Evolutionary conservation across 306 rosid species (phyloP).

Genomic region (Fagus sylvatica): DNA sequence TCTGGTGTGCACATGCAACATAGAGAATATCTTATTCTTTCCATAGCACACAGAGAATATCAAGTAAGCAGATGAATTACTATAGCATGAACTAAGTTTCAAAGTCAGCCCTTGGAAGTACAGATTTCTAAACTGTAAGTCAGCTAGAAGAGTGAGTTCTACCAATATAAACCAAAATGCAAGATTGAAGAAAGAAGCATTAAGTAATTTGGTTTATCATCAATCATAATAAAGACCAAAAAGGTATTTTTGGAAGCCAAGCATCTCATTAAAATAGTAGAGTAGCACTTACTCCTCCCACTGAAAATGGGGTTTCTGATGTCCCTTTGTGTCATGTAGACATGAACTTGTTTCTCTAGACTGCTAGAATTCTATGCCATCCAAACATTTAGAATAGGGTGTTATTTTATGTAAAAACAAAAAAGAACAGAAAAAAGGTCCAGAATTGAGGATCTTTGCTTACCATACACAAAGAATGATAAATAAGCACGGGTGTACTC

Average conservation of each 20-base stretch:
- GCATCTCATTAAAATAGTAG: background rate
- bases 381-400: background rate
- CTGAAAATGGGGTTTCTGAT: background rate
- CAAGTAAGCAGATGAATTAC: background rate
- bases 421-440: background rate
- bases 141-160: background rate
- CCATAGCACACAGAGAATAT: background rate
- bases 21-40: background rate
- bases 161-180: background rate
- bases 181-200: background rate
- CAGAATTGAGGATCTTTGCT: background rate
- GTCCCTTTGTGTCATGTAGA: background rate
- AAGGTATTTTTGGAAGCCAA: background rate
- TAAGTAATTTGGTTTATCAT: background rate
- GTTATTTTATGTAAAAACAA: background rate
- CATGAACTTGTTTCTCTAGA: background rate
- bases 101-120: background rate
- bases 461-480: background rate
- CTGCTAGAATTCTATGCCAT: background rate
- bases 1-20: slow-evolving; percentile 41
- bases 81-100: background rate
- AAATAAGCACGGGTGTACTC: background rate
- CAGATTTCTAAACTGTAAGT: background rate
- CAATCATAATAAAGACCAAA: background rate
- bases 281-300: background rate